phyloP scores from a whole-genome alignment of 176 grass and related monocot genomes.

The Panicum miliaceum region DNA sequence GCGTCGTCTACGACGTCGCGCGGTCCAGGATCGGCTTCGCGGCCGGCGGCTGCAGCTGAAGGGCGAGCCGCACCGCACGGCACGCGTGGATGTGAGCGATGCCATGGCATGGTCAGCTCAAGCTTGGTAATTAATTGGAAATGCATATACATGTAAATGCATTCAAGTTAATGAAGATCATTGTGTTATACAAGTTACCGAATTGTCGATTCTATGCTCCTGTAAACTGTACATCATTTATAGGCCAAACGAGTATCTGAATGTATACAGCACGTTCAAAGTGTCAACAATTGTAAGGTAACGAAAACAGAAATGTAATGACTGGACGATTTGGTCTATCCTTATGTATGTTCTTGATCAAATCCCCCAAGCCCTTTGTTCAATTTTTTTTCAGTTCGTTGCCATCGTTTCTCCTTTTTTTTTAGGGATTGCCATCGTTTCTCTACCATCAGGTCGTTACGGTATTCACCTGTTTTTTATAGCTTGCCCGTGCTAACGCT shows the following conservation, averaged over 20 bases:
- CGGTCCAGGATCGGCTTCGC: constrained; percentile 72
- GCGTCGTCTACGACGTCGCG: constrained; percentile 67
- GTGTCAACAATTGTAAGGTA: not conserved
- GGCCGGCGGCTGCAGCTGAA: constrained; percentile 73
- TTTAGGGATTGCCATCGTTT: too few species aligned
- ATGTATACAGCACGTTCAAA: not conserved
- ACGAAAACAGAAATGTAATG: not conserved
- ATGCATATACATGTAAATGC: constrained; percentile 10
- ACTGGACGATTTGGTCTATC: not conserved
- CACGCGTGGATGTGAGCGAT: not conserved
- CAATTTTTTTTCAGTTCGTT: too few species aligned
- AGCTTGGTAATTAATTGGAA: constrained; percentile 13
- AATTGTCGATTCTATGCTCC: not conserved
- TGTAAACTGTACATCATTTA: constrained; percentile 22
- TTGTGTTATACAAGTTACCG: not conserved
- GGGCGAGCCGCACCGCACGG: not conserved
- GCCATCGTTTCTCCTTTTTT: too few species aligned
- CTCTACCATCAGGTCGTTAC: too few species aligned
- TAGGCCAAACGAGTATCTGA: not conserved
- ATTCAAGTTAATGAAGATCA: not conserved
- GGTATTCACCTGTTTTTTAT: too few species aligned
- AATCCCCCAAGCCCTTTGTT: too few species aligned
- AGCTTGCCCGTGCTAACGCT: too few species aligned
- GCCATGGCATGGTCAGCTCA: not conserved
- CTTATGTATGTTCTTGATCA: not conserved